phyloP scores from a whole-genome alignment of 2,329 filamentous ascomycete genomes.

The Beauveria rudraprayagi region DNA sequence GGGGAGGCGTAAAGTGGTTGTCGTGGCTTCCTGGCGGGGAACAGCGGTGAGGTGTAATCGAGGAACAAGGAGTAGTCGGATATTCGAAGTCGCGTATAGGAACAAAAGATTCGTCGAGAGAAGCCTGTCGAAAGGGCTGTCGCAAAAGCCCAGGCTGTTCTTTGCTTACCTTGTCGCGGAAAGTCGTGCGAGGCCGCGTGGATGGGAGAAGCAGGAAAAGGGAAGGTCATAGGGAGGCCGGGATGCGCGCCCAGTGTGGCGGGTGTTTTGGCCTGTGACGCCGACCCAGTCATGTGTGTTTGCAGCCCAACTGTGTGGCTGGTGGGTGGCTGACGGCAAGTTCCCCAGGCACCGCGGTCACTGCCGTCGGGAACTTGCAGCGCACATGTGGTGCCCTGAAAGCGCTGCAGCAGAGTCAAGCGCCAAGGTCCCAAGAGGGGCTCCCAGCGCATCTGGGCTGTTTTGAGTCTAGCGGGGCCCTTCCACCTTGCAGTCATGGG shows the following conservation, averaged over 20 bases:
- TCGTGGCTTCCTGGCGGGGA: conserved; percentile 6
- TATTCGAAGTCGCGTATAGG: neutral
- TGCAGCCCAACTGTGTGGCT: conserved; percentile 7
- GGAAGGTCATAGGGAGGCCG: neutral
- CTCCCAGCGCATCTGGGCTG: neutral
- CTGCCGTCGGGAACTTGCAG: neutral
- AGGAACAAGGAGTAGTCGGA: neutral
- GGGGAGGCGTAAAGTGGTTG: neutral
- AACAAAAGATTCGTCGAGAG: neutral
- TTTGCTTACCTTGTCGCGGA: neutral
- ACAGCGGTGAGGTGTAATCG: conserved; percentile 1
- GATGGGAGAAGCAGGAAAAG: neutral
- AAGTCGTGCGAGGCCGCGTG: neutral
- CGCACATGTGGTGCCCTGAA: neutral
- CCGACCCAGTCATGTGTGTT: neutral
- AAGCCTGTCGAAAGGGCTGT: conserved; percentile 8
- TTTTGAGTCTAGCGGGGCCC: neutral
- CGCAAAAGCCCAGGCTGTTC: conserved; percentile 7
- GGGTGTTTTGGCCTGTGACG: conserved; percentile 11
- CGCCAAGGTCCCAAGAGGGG: neutral
- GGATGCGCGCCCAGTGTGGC: conserved; percentile 5
- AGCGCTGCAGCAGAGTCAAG: neutral
- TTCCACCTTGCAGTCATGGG: neutral
- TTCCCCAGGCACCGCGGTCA: neutral
- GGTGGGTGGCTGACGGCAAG: neutral